A percentile compares a stretch with the other conserved stretches of the same genome.
phyloP scores from a whole-genome alignment of 1,139 yeast genomes.

The Candida labiduridarum region DNA sequence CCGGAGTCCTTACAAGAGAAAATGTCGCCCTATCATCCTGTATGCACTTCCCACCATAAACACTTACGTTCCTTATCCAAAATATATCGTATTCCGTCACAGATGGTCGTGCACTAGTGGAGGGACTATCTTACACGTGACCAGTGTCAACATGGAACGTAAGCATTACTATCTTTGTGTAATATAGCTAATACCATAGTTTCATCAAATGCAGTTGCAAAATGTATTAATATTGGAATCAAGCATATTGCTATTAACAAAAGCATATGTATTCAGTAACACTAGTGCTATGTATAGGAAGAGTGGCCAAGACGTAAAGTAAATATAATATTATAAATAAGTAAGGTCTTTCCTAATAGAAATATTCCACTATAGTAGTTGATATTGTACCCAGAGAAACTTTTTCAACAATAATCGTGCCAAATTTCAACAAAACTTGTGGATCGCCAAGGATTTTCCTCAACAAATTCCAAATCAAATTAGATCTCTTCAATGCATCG shows the following conservation, averaged over 20 bases:
- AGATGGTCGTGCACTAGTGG: too few relatives aligned
- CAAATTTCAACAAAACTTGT: slow-evolving; percentile 23
- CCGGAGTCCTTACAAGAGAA: too few relatives aligned
- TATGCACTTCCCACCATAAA: too few relatives aligned
- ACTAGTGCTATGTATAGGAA: too few relatives aligned
- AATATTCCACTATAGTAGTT: neutral
- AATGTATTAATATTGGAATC: neutral
- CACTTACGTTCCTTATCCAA: too few relatives aligned
- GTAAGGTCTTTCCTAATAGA: neutral
- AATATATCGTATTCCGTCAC: too few relatives aligned
- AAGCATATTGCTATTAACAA: neutral
- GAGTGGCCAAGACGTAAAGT: neutral
- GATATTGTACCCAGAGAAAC: neutral
- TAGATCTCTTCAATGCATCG: slow-evolving; percentile 26
- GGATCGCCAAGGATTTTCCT: slow-evolving; percentile 22
- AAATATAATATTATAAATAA: neutral
- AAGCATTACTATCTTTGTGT: too few relatives aligned
- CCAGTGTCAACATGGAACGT: too few relatives aligned
- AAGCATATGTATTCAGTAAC: neutral
- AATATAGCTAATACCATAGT: neutral
- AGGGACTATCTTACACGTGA: too few relatives aligned
- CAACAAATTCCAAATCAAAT: slow-evolving; percentile 22
- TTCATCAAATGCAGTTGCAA: neutral
- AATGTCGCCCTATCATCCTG: too few relatives aligned
- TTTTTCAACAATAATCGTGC: slow-evolving; percentile 12